Evolutionary conservation across 495 filamentous ascomycete genomes (phyloP), one percentile per base, ranked within the genome.

Genomic region (Lasiosphaeria hispida): DNA sequence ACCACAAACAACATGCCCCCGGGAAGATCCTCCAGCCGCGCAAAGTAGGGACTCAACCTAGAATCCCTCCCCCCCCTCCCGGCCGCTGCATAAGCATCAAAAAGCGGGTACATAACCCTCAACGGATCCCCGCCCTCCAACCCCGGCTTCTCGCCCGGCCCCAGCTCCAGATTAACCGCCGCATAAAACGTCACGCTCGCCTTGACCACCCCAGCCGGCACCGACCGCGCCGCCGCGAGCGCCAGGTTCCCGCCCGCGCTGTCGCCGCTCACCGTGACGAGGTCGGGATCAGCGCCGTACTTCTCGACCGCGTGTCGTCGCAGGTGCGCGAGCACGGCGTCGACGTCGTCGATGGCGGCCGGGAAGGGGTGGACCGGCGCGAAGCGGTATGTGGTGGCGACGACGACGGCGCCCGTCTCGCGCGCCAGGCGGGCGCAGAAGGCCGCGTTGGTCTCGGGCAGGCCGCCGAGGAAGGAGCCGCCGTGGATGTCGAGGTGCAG

Each of bases 401-500:
- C 41, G 5, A 72, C 70, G 23, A 74, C 65, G 17, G 70, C 69
- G 14, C 66, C 70, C 2, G 70, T 73, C 7, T 45, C 48, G 17
- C 55, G 39, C 7, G 70, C 63, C 0, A 74, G 36, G 14, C 23
- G 42, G 10, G 47, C 36, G 48, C 69, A 72, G 47, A 67, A 72
- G 9, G 44, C 11, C 1, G 63, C 62, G 55, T 64, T 42, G 14
- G 50, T 44, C 48, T 74, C 71, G 8, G 69, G 52, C 10, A 70
- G 14, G 43, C 71, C 71, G 51, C 71, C 70, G 17, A 73, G 49
- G 57, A 73, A 73, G 37, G 51, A 66, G 19, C 71, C 70, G 50
- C 64, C 68, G 55, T 74, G 71, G 40, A 68, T 59, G 60, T 71
- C 58, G 59, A 74, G 49, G 48, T 72, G 70, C 3, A 74, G 55